A percentile compares a stretch with the other conserved stretches of the same genome.
Evolutionary conservation across 2,329 filamentous ascomycete genomes (phyloP).

Genomic region (Colletotrichum aenigma): DNA sequence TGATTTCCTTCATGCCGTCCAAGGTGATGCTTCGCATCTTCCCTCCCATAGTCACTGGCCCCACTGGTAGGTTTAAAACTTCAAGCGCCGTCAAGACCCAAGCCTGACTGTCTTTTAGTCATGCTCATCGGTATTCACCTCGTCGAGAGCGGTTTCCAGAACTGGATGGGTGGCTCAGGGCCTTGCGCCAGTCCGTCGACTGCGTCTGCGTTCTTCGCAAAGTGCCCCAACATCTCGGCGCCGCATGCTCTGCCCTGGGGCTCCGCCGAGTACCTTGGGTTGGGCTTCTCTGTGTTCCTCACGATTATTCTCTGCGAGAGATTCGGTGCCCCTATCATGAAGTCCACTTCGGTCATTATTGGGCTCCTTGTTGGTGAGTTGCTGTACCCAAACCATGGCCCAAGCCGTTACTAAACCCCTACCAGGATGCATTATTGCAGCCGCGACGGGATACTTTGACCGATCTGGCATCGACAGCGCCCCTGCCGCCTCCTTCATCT

Average conservation of each 20-base stretch:
- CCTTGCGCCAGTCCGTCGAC: slow-evolving; percentile 53
- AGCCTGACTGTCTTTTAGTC: slow-evolving; percentile 30
- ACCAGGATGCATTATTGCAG: slow-evolving; percentile 76
- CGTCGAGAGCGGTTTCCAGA: slow-evolving; percentile 72
- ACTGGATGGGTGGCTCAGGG: slow-evolving; percentile 80
- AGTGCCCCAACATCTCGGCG: slow-evolving; percentile 71
- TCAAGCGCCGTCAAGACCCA: neutral
- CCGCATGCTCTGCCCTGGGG: slow-evolving; percentile 80
- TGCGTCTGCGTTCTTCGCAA: slow-evolving; percentile 62
- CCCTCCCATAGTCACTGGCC: slow-evolving; percentile 79
- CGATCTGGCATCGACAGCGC: slow-evolving; percentile 72
- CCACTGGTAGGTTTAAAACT: slow-evolving; percentile 52
- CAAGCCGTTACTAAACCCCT: slow-evolving; percentile 34
- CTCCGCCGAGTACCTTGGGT: slow-evolving; percentile 75
- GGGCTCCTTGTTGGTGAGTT: slow-evolving; percentile 58
- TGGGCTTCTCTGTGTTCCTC: slow-evolving; percentile 81
- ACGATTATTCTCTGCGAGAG: slow-evolving; percentile 82
- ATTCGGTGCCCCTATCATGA: slow-evolving; percentile 85
- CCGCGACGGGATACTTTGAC: slow-evolving; percentile 79
- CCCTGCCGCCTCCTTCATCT: slow-evolving; percentile 76
- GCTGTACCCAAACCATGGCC: neutral
- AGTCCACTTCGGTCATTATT: slow-evolving; percentile 76
- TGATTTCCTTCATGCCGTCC: slow-evolving; percentile 76
- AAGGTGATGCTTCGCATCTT: slow-evolving; percentile 73
- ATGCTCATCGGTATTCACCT: slow-evolving; percentile 76